Percentiles rank a stretch among this genome's conserved stretches.
These are phyloP conservation scores for Gleditsia sinensis DNA, from an alignment of 306 rosid genomes.

Conservation along the genomic window DNA sequence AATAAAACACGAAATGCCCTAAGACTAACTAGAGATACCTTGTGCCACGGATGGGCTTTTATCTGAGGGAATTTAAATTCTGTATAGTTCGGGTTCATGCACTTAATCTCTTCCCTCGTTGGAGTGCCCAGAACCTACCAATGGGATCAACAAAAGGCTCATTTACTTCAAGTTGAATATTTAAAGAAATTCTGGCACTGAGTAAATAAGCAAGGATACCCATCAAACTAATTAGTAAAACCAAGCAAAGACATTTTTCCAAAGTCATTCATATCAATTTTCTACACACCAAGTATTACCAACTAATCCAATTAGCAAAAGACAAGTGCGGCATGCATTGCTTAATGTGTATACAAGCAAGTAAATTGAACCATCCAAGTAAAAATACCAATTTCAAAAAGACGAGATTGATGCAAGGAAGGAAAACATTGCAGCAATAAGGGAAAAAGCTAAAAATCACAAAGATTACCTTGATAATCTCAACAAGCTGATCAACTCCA, in stretches of 20 bases:
- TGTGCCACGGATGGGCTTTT: slow-evolving; percentile 97
- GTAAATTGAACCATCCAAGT: neutral
- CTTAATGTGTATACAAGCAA: neutral
- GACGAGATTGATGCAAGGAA: slow-evolving; percentile 1
- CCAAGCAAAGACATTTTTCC: neutral
- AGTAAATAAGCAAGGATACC: neutral
- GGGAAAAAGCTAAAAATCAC: too few relatives aligned
- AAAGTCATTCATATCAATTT: neutral
- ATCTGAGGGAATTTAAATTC: slow-evolving; percentile 94
- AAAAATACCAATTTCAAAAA: slow-evolving; percentile 5
- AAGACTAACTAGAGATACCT: slow-evolving; percentile 47
- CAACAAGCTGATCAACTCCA: slow-evolving; percentile 95
- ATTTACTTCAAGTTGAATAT: neutral
- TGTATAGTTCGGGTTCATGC: slow-evolving; percentile 94
- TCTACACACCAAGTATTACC: neutral
- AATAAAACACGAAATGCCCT: neutral
- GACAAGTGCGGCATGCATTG: neutral
- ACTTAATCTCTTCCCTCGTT: slow-evolving; percentile 91
- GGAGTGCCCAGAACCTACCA: slow-evolving; percentile 87
- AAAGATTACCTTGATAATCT: slow-evolving; percentile 80
- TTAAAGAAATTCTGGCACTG: slow-evolving; percentile 11
- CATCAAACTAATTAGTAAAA: slow-evolving; percentile 7
- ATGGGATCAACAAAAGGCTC: slow-evolving; percentile 8
- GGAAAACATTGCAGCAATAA: too few relatives aligned
- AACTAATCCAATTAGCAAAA: slow-evolving; percentile 13